A percentile compares a stretch with the other conserved stretches of the same genome.
phyloP scores from a whole-genome alignment of 2,329 filamentous ascomycete species.

The Epichloe amarillans region DNA sequence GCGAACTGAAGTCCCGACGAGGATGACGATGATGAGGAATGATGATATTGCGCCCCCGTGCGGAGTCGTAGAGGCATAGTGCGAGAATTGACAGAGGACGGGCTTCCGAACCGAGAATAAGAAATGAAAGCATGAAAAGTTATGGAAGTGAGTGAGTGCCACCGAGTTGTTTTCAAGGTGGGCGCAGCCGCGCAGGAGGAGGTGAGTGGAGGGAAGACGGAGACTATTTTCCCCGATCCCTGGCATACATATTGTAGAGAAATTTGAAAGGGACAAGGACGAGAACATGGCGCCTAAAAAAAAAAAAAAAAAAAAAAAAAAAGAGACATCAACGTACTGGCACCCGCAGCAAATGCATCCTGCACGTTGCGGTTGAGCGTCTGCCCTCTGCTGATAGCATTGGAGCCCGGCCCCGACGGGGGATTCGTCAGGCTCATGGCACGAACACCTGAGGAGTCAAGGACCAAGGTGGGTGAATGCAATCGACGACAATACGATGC shows the following conservation, averaged over 20 bases:
- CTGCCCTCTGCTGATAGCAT: constrained; percentile 25
- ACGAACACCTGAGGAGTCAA: too few relatives aligned
- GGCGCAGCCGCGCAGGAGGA: neutral
- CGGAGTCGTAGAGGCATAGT: constrained; percentile 23
- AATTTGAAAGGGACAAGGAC: neutral
- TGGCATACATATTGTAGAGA: too few relatives aligned
- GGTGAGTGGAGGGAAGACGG: too few relatives aligned
- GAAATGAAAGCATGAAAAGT: neutral
- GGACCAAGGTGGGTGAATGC: too few relatives aligned
- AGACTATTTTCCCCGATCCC: too few relatives aligned
- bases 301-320: neutral
- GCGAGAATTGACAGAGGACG: neutral
- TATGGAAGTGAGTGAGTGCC: too few relatives aligned
- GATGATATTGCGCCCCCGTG: constrained; percentile 14
- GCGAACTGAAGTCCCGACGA: constrained; percentile 7
- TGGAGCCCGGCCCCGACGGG: constrained; percentile 37
- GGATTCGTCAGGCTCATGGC: constrained; percentile 41
- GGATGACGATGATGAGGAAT: constrained; percentile 10
- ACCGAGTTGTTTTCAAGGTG: too few relatives aligned
- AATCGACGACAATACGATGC: too few relatives aligned
- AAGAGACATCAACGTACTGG: constrained; percentile 2
- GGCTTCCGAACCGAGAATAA: neutral
- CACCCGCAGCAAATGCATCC: constrained; percentile 48
- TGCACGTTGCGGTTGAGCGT: constrained; percentile 46
- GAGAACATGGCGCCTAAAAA: neutral